phyloP scores from a whole-genome alignment of 345 rosid genomes.

The Camelina sativa region DNA sequence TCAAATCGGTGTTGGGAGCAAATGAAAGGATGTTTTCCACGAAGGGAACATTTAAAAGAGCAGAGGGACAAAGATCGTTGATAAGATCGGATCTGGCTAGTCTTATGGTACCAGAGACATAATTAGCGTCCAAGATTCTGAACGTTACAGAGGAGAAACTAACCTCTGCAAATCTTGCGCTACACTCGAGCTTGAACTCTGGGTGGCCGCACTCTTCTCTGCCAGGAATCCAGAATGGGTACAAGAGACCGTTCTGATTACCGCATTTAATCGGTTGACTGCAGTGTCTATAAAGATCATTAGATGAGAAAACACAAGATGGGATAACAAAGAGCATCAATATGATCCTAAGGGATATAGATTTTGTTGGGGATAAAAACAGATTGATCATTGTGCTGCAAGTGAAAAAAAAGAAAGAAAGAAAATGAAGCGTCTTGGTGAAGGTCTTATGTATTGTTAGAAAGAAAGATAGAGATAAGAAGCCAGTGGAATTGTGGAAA shows the following conservation, averaged over 20 bases:
- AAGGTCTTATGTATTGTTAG: too few relatives aligned
- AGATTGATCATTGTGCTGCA: too few relatives aligned
- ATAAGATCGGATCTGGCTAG: slow-evolving; percentile 43
- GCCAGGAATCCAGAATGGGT: slow-evolving; percentile 42
- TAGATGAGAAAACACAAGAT: slow-evolving; percentile 26
- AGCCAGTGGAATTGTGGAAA: too few relatives aligned
- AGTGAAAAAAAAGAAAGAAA: too few relatives aligned
- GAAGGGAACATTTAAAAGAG: neutral
- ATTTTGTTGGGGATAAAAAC: too few relatives aligned
- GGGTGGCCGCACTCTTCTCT: slow-evolving; percentile 47
- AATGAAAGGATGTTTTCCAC: neutral
- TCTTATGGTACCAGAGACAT: neutral
- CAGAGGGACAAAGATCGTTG: slow-evolving; percentile 30
- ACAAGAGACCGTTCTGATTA: neutral
- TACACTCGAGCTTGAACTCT: slow-evolving; percentile 38
- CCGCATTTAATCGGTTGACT: neutral
- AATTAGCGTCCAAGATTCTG: slow-evolving; percentile 33
- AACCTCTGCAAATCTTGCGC: neutral
- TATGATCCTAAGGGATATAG: too few relatives aligned
- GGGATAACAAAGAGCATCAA: slow-evolving; percentile 5
- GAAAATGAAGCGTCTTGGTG: too few relatives aligned
- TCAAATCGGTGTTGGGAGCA: neutral
- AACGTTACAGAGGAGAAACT: slow-evolving; percentile 37
- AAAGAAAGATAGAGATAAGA: too few relatives aligned
- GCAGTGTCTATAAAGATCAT: slow-evolving; percentile 23